Evolutionary conservation across 2,329 filamentous ascomycete genomes (phyloP).

Genomic region (Penicillium palitans): DNA sequence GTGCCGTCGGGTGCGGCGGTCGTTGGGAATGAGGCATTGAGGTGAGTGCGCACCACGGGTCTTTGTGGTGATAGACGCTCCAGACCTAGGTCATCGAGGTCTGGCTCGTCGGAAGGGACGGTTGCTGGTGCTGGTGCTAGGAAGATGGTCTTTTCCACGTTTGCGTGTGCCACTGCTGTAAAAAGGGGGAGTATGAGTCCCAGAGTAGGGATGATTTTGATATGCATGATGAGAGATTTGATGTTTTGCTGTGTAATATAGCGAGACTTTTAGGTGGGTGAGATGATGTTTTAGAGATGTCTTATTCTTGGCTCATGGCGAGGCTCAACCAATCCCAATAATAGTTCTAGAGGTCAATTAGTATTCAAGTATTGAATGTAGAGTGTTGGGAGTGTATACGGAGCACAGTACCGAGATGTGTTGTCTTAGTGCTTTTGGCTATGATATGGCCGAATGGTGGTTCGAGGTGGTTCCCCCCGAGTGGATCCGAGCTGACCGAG

Average conservation of each 20-base stretch:
- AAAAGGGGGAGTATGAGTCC: conserved; percentile 22
- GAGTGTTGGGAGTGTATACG: not conserved
- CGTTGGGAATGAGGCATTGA: conserved; percentile 69
- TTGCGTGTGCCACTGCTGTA: conserved; percentile 52
- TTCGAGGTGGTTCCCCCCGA: conserved; percentile 4
- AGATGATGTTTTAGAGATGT: not conserved
- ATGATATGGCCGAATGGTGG: conserved; percentile 7
- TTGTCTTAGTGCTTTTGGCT: conserved; percentile 2
- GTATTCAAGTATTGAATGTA: not conserved
- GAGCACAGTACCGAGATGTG: not conserved
- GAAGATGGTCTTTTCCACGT: conserved; percentile 92
- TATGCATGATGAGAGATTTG: conserved; percentile 12
- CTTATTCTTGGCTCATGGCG: not conserved
- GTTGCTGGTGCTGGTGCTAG: conserved; percentile 63
- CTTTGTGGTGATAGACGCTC: conserved; percentile 61
- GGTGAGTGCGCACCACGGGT: conserved; percentile 59
- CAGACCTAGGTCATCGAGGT: conserved; percentile 62
- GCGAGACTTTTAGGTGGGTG: not conserved
- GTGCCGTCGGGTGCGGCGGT: conserved; percentile 55
- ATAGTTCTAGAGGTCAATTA: conserved; percentile 1
- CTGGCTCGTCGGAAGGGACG: conserved; percentile 58
- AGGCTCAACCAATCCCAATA: not conserved
- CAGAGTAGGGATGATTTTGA: conserved; percentile 10
- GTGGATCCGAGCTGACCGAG: conserved; percentile 12
- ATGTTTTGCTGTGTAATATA: not conserved